Percentiles rank a stretch among this genome's conserved stretches.
These are phyloP conservation scores for Podila horticola DNA, from an alignment of 192 early-diverging fungal genomes.

Conservation along the genomic window DNA sequence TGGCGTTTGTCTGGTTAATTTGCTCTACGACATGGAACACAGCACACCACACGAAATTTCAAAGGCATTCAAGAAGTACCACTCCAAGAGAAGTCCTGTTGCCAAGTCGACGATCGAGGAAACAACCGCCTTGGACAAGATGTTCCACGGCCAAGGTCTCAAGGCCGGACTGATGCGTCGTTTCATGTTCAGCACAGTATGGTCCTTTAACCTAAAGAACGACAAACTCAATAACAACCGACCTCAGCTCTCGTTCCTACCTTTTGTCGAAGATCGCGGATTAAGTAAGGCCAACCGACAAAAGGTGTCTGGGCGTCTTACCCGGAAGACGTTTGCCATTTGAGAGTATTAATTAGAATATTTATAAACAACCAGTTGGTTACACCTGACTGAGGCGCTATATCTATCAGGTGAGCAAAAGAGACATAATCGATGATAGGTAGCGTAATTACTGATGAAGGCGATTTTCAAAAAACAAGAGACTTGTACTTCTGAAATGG, in stretches of 20 bases:
- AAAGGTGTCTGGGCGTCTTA: constrained; percentile 1
- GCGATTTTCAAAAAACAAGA: no score
- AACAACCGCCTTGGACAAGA: neutral
- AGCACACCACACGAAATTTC: constrained; percentile 2
- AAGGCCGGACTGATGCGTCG: neutral
- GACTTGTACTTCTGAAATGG: no score
- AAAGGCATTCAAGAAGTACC: neutral
- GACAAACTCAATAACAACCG: constrained; percentile 4
- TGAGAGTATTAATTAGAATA: no score
- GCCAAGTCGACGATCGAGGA: neutral
- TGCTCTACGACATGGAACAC: neutral
- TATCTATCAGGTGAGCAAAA: no score
- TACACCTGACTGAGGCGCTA: no score
- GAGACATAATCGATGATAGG: no score
- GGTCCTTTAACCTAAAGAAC: neutral
- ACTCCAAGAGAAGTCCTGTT: neutral
- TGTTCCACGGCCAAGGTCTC: neutral
- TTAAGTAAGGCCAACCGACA: neutral
- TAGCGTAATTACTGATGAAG: no score
- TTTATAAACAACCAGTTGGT: no score
- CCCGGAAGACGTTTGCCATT: neutral
- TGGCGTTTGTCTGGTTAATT: constrained; percentile 1
- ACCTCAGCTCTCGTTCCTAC: constrained; percentile 4
- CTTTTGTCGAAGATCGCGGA: constrained; percentile 1
- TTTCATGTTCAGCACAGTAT: neutral